Evolutionary conservation across 495 filamentous ascomycete species (phyloP), one percentile per base, ranked within the genome.

Genomic region (Pseudevernia furfuracea): DNA sequence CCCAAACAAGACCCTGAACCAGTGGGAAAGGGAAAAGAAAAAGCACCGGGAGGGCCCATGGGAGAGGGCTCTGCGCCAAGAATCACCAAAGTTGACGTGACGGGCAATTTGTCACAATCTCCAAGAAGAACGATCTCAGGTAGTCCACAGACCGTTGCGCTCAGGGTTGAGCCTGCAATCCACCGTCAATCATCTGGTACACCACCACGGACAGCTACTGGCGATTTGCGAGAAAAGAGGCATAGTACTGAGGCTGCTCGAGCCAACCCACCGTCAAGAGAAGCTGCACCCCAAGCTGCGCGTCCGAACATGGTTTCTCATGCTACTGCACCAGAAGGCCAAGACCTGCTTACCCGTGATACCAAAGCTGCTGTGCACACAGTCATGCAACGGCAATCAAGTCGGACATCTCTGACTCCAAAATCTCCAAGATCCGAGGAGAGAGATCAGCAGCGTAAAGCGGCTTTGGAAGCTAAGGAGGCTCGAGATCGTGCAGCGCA

Each of bases 401-500:
- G 76, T 64, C 82, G 80, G 19, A 77, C 79, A 32, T 79, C 79
- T 8, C 71, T 78, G 38, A 76, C 81, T 4, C 73, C 78, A 43
- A 78, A 77, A 8, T 74, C 78, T 12, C 71, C 65, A 81, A 34
- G 76, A 74, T 48, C 74, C 74, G 30, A 77, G 77, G 38, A 81
- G 82, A 65, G 72, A 79, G 52, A 58, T 4, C 61, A 61, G 23
- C 67, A 68, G 49, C 71, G 72, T 28, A 72, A 73, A 63, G 62
- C 55, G 38, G 59, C 65, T 74, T 39, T 72, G 76, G 19, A 74
- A 72, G 58, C 76, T 5, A 77, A 77, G 48, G 85, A 91, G 56
- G 88, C 86, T 43, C 80, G 82, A 38, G 90, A 93, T 67, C 83
- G 81, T 63, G 89, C 89, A 28, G 91, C 88, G 15, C 90, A 96